phyloP scores from a whole-genome alignment of 169 alveolate genomes.

The Cryptosporidium baileyi region DNA sequence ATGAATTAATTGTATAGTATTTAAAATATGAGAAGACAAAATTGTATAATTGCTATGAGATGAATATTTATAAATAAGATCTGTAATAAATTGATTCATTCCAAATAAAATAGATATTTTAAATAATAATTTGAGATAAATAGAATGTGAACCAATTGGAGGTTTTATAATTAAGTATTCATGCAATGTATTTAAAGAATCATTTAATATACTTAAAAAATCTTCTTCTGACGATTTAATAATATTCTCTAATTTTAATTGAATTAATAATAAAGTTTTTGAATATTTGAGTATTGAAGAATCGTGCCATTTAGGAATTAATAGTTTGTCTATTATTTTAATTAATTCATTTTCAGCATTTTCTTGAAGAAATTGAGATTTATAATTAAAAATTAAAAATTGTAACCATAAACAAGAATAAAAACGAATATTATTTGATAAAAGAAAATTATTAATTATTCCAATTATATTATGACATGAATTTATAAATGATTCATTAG shows the following conservation, averaged over 20 bases:
- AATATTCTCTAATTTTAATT: not conserved
- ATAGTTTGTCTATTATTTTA: not conserved
- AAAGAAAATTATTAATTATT: slow-evolving; percentile 25
- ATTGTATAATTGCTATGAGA: slow-evolving; percentile 11
- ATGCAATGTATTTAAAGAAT: not conserved
- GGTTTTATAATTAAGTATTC: slow-evolving; percentile 47
- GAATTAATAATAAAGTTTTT: not conserved
- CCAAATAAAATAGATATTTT: slow-evolving; percentile 43
- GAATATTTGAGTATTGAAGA: slow-evolving; percentile 20
- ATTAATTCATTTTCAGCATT: not conserved
- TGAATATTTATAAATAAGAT: slow-evolving; percentile 24
- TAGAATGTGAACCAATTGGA: slow-evolving; percentile 58
- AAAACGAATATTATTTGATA: not conserved
- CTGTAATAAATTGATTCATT: not conserved
- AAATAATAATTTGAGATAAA: slow-evolving; percentile 22
- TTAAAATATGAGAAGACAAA: slow-evolving; percentile 4
- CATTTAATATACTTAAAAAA: not conserved
- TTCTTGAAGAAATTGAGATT: not conserved
- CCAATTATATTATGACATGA: slow-evolving; percentile 31
- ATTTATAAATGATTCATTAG: slow-evolving; percentile 1
- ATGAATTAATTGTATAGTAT: slow-evolving; percentile 22
- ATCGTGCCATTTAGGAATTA: slow-evolving; percentile 60
- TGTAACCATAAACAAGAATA: slow-evolving; percentile 48
- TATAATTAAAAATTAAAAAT: not conserved
- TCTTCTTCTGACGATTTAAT: not conserved